Evolutionary conservation across 495 filamentous ascomycete genomes (phyloP).

Genomic region (Mycothermus thermophilus): DNA sequence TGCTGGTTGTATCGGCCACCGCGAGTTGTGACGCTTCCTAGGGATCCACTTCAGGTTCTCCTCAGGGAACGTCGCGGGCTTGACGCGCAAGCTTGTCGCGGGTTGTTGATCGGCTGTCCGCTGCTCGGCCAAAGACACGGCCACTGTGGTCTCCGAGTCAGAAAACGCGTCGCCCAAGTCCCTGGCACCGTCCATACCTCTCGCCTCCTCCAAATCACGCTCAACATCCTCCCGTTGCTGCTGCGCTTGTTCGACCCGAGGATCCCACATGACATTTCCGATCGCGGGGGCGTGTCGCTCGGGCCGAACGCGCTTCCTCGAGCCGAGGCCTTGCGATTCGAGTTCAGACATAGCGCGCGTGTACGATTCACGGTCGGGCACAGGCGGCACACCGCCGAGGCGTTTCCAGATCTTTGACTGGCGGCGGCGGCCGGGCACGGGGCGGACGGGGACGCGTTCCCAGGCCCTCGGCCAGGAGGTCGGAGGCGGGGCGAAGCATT

Average conservation of each 20-base stretch:
- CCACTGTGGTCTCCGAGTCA: background rate
- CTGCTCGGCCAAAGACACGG: background rate
- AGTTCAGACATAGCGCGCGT: conserved; percentile 13
- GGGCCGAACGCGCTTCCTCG: conserved; percentile 16
- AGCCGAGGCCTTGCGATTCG: conserved; percentile 7
- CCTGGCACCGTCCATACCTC: too few relatives aligned
- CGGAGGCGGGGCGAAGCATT: conserved; percentile 11
- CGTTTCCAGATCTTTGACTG: conserved; percentile 23
- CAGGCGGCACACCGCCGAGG: conserved; percentile 9
- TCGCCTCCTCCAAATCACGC: too few relatives aligned
- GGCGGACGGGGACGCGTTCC: conserved; percentile 18
- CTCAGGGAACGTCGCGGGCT: conserved; percentile 12
- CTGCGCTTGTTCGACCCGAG: conserved; percentile 1
- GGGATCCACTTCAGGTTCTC: conserved; percentile 14
- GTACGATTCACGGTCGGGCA: conserved; percentile 1
- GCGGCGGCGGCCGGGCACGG: conserved; percentile 4
- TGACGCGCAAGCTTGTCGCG: background rate
- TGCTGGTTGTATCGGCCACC: conserved; percentile 19
- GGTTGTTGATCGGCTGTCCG: background rate
- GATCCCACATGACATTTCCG: conserved; percentile 13
- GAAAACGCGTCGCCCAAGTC: too few relatives aligned
- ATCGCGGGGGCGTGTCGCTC: conserved; percentile 10
- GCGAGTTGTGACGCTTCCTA: conserved; percentile 21
- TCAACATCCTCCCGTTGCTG: too few relatives aligned
- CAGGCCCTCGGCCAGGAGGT: conserved; percentile 14